A percentile compares a stretch with the other conserved stretches of the same genome.
These are phyloP conservation scores for Ottelia alismoides DNA, from an alignment of 106 monocot species.

Conservation along the genomic window DNA sequence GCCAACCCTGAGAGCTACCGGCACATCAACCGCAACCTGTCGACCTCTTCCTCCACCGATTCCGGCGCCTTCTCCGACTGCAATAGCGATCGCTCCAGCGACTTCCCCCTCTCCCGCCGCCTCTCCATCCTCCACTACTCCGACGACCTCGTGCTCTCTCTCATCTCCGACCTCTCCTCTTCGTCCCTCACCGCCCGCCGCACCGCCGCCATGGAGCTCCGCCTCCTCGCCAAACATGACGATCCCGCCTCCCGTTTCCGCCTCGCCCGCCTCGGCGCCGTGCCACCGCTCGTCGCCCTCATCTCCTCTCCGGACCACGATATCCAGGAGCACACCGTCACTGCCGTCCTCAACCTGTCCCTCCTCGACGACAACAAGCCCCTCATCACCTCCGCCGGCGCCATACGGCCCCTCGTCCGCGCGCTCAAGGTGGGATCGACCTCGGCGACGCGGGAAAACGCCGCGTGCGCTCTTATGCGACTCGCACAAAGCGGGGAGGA, in stretches of 20 bases:
- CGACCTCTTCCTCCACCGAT: no score
- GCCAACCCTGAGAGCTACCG: no score
- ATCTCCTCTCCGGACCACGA: slow-evolving; percentile 34
- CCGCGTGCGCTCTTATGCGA: slow-evolving; percentile 76
- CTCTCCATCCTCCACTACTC: slow-evolving; percentile 9
- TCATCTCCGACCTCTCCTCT: slow-evolving; percentile 31
- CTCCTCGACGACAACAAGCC: slow-evolving; percentile 58
- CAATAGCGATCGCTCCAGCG: no score
- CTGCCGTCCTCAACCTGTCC: slow-evolving; percentile 15
- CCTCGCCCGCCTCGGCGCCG: slow-evolving; percentile 39
- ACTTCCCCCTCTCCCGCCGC: slow-evolving; percentile 6
- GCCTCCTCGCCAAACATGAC: slow-evolving; percentile 43
- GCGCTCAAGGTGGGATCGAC: slow-evolving; percentile 39
- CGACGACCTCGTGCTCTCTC: slow-evolving; percentile 13
- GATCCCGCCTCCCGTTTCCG: slow-evolving; percentile 28
- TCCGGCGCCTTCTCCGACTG: no score
- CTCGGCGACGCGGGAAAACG: slow-evolving; percentile 54
- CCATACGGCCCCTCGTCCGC: slow-evolving; percentile 44
- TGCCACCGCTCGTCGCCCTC: slow-evolving; percentile 55
- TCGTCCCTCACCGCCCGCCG: slow-evolving; percentile 22
- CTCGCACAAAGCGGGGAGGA: slow-evolving; percentile 66
- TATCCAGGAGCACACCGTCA: slow-evolving; percentile 16
- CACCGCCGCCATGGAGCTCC: slow-evolving; percentile 36
- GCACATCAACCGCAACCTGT: no score
- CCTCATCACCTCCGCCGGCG: slow-evolving; percentile 52